phyloP scores from a whole-genome alignment of 495 filamentous ascomycete species.

The Podospora comata region DNA sequence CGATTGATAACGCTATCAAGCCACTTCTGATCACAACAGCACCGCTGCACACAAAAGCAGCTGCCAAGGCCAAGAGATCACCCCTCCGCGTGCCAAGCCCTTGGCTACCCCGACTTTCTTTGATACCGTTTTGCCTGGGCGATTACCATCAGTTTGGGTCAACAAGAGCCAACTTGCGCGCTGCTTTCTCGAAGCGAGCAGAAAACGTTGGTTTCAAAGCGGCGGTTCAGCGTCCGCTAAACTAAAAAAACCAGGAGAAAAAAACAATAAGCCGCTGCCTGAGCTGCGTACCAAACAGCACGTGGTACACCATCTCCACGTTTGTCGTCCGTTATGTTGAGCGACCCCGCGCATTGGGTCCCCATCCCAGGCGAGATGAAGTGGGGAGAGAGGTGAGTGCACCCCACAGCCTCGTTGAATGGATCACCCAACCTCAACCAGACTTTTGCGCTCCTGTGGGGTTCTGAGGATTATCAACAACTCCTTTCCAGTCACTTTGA shows the following conservation, averaged over 20 bases:
- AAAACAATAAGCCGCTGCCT: not conserved
- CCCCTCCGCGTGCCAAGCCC: constrained; percentile 21
- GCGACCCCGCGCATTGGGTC: not conserved
- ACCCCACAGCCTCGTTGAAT: not conserved
- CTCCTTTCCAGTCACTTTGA: not conserved
- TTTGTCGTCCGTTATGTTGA: not conserved
- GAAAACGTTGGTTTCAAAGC: not conserved
- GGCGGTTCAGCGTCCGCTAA: not conserved
- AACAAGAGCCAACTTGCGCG: constrained; percentile 11
- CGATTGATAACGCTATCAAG: not conserved
- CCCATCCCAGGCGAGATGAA: not conserved
- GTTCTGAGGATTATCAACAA: not conserved
- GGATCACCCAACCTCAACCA: not conserved
- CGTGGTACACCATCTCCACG: not conserved
- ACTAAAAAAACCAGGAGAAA: not conserved
- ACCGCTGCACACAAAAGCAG: not conserved
- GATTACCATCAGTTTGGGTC: constrained; percentile 18
- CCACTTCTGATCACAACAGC: not conserved
- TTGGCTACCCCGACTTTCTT: constrained; percentile 22
- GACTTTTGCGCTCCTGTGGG: not conserved
- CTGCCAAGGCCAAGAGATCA: constrained; percentile 19
- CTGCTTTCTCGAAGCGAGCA: not conserved
- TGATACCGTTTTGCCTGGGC: constrained; percentile 13
- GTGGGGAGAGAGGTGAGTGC: not conserved
- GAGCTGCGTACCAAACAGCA: not conserved